Conservation (phyloP, 73 alveolate species). For the Tetrahymena malaccensis region DNA sequence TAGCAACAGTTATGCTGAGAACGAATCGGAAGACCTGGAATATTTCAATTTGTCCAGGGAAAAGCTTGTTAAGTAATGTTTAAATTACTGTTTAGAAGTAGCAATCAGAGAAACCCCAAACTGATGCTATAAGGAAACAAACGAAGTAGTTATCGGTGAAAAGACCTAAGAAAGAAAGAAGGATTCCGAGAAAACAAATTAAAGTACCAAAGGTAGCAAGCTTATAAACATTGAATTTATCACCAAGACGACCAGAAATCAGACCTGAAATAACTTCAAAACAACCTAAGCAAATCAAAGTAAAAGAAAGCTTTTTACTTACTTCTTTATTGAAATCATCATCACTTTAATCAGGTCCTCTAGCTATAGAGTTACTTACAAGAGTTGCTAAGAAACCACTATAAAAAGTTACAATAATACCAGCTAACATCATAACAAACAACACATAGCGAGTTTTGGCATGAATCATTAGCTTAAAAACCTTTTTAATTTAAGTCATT, state of each 20-base stretch:
- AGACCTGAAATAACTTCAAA: conserved; percentile 26
- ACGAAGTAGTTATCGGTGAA: conserved; percentile 5
- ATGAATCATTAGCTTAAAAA: background rate
- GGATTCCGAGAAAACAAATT: conserved; percentile 11
- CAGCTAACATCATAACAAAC: conserved; percentile 15
- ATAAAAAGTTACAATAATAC: conserved; percentile 30
- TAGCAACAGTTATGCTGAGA: background rate
- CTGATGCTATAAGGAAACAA: conserved; percentile 15
- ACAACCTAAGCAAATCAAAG: conserved; percentile 17
- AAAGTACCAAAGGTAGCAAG: conserved; percentile 34
- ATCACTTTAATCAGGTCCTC: background rate
- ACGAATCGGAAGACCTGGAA: background rate
- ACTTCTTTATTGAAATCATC: background rate
- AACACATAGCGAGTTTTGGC: conserved; percentile 23
- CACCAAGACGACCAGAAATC: conserved; percentile 26
- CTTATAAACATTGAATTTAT: conserved; percentile 19
- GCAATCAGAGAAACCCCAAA: conserved; percentile 42
- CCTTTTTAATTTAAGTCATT: background rate
- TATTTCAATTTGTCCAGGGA: background rate
- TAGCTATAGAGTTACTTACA: background rate
- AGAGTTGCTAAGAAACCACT: conserved; percentile 29
- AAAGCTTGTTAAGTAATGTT: background rate
- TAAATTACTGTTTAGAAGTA: background rate
- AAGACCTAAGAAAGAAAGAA: conserved; percentile 18
- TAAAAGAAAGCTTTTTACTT: conserved; percentile 13